phyloP scores from a whole-genome alignment of 768 basidiomycete genomes.

The Pholiota conissans region DNA sequence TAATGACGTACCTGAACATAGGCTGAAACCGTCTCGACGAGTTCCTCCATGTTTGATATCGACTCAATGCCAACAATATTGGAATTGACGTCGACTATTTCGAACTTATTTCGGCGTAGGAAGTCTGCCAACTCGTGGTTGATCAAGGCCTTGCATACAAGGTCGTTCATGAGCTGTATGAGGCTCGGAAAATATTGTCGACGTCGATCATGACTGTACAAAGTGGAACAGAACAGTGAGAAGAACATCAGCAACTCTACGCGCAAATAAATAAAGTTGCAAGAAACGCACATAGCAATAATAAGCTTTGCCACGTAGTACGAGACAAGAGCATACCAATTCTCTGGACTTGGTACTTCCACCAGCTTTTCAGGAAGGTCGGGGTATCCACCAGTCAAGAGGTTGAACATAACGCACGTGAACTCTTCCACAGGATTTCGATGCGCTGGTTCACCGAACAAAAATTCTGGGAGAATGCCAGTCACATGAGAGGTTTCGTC shows the following conservation, averaged over 20 bases:
- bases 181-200: neutral
- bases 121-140: neutral
- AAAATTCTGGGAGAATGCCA: neutral
- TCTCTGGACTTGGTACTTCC: too few species aligned
- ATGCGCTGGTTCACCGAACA: neutral
- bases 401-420: neutral
- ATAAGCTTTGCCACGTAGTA: neutral
- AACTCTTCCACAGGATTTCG: neutral
- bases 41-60: neutral
- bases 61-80: neutral
- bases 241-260: neutral
- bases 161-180: neutral
- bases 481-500: neutral
- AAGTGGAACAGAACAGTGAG: neutral
- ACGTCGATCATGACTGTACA: too few species aligned
- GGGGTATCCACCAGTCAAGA: neutral
- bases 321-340: neutral
- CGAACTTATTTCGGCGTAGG: neutral
- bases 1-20: neutral
- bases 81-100: neutral
- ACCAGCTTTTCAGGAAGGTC: neutral
- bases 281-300: neutral
- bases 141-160: neutral
- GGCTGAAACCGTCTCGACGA: neutral
- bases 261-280: neutral